Base-by-base conservation (phyloP, 2,329 filamentous ascomycete genomes). In the Pseudocercospora fijiensis region DNA sequence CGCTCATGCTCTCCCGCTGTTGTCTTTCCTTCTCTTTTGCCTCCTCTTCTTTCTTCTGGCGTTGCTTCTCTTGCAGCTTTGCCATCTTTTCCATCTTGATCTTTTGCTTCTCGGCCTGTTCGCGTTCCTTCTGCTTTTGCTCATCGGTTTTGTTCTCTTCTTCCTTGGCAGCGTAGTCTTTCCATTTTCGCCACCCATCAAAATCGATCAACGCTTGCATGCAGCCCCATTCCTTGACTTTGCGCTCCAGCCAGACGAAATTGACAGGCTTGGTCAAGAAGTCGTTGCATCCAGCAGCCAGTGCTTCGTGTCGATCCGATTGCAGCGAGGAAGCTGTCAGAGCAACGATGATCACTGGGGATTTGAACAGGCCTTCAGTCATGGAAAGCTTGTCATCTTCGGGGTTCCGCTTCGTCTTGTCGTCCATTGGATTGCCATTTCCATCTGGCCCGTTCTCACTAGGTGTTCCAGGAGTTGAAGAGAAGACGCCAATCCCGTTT, bases 161-260 rank as follows among this genome's bases (percentile, higher is more conserved):
- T 43, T 71, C 69, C 53, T 73, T 70, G 10, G 65, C 69, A 64
- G 78, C 79, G 74, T 91, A 94, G 73, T 95, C 91, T 77, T 96
- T 96, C 95, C 95, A 99, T 77, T 92, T 92, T 61, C 93, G 87
- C 95, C 95, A 99, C 66, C 95, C 95, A 76, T 98, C 94, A 76
- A 95, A 98, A 80, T 99, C 95, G 73, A 99, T 98, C 24, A 99
- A 84, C 9, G 95, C 95, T 81, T 98, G 95, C 95, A 99, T 99
- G 81, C 95, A 98, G 62, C 95, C 95, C 95, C 95, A 99, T 82
- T 99, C 95, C 80, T 96, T 97, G 71, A 98, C 93, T 78, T 99
- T 99, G 63, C 94, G 88, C 77, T 97, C 92, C 26, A 99, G 86
- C 93, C 94, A 99, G 64, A 96, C 90, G 75, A 97, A 97, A 76